Percentiles rank a stretch among this genome's conserved stretches.
These are phyloP conservation scores for Friedmanniomyces simplex DNA, from an alignment of 495 filamentous ascomycete species.

Conservation along the genomic window DNA sequence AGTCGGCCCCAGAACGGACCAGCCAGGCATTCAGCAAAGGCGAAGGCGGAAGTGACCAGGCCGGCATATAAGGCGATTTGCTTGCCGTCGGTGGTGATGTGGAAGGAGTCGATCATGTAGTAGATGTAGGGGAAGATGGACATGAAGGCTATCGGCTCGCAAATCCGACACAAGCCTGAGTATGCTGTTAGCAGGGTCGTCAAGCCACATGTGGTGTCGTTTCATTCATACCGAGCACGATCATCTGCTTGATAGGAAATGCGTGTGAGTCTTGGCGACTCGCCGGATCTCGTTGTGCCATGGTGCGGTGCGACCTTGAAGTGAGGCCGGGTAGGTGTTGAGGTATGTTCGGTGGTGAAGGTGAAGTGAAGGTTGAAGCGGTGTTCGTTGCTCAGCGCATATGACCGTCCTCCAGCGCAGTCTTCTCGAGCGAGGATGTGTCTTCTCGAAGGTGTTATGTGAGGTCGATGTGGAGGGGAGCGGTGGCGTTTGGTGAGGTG, in stretches of 20 bases:
- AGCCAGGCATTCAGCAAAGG: slow-evolving; percentile 86
- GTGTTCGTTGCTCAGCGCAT: not conserved
- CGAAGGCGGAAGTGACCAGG: slow-evolving; percentile 94
- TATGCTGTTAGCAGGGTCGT: not conserved
- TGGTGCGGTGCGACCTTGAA: not conserved
- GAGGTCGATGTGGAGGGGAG: not conserved
- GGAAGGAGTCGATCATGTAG: slow-evolving; percentile 91
- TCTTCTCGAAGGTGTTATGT: not conserved
- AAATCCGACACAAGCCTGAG: slow-evolving; percentile 83
- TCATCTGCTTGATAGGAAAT: slow-evolving; percentile 19
- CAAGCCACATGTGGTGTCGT: not conserved
- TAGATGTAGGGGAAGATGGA: slow-evolving; percentile 99
- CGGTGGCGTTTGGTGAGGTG: slow-evolving; percentile 1
- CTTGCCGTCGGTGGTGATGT: slow-evolving; percentile 64
- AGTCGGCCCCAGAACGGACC: slow-evolving; percentile 86
- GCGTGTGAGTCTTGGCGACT: slow-evolving; percentile 4
- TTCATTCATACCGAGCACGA: slow-evolving; percentile 21
- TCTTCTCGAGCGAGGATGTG: no score
- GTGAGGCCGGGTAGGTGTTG: not conserved
- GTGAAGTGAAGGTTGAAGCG: not conserved
- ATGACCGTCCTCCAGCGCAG: no score
- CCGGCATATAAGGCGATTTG: slow-evolving; percentile 88
- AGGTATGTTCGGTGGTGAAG: not conserved
- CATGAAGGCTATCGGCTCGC: slow-evolving; percentile 98
- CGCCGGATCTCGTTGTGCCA: not conserved